A percentile compares a stretch with the other conserved stretches of the same genome.
Evolutionary conservation across 306 rosid species (phyloP).

Genomic region (Phaseolus lunatus): DNA sequence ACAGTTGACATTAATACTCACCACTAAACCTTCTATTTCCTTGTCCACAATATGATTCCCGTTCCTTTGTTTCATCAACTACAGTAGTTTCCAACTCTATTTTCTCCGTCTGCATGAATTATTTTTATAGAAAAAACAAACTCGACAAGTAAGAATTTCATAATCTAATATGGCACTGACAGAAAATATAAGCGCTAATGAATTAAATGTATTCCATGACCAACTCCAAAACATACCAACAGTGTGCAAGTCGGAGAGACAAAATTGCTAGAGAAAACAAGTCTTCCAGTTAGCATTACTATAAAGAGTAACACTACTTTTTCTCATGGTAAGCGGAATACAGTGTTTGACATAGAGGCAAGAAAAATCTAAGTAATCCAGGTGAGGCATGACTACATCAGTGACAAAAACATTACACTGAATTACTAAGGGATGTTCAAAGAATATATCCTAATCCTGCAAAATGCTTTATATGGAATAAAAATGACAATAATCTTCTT

Average conservation of each 20-base stretch:
- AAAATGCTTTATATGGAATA: constrained; percentile 30
- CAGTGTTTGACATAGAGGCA: constrained; percentile 11
- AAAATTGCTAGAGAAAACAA: neutral
- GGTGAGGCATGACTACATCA: constrained; percentile 16
- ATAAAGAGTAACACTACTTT: neutral
- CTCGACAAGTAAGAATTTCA: constrained; percentile 26
- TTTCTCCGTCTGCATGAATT: constrained; percentile 80
- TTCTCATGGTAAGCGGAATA: neutral
- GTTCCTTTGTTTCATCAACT: constrained; percentile 98
- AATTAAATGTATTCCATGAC: constrained; percentile 27
- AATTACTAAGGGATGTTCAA: neutral
- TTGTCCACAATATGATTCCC: constrained; percentile 90
- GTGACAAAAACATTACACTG: constrained; percentile 2
- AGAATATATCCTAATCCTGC: constrained; percentile 24
- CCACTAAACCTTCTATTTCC: constrained; percentile 95
- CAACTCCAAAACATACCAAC: constrained; percentile 26
- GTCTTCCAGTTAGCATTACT: neutral
- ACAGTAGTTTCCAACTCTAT: constrained; percentile 98
- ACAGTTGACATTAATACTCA: constrained; percentile 53
- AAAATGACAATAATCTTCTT: neutral
- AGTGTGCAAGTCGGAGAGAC: neutral
- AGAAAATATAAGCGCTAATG: constrained; percentile 6
- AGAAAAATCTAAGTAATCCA: constrained; percentile 14
- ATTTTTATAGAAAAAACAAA: constrained; percentile 39
- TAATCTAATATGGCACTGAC: constrained; percentile 26